A percentile compares a stretch with the other conserved stretches of the same genome.
Conservation (phyloP, 768 basidiomycete species). For the Mycena galopus region DNA sequence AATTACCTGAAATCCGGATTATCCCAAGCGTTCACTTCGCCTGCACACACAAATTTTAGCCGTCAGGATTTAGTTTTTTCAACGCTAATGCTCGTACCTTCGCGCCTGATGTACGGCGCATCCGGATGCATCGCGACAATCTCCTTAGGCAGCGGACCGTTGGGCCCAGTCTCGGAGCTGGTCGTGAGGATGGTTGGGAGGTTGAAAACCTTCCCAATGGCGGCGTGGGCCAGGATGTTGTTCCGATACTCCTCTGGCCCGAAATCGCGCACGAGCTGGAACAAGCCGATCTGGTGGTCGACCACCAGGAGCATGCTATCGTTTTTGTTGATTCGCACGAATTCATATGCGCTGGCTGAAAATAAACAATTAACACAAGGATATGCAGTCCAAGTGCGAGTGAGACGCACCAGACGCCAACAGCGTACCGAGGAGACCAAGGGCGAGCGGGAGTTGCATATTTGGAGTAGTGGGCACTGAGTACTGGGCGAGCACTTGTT, state of each 20-base stretch:
- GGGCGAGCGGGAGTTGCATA: slow-evolving; percentile 19
- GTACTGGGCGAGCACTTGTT: background rate
- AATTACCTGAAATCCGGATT: slow-evolving; percentile 56
- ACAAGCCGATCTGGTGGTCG: slow-evolving; percentile 66
- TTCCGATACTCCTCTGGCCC: slow-evolving; percentile 54
- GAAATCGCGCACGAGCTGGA: slow-evolving; percentile 59
- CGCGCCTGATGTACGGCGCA: too few relatives aligned
- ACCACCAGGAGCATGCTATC: slow-evolving; percentile 58
- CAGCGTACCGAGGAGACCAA: slow-evolving; percentile 5
- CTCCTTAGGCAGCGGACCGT: slow-evolving; percentile 61
- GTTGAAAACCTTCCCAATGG: slow-evolving; percentile 58
- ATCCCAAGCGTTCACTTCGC: slow-evolving; percentile 68
- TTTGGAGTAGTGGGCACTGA: background rate
- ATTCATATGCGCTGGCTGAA: slow-evolving; percentile 40
- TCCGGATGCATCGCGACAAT: too few relatives aligned
- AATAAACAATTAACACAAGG: background rate
- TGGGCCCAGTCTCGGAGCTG: slow-evolving; percentile 61
- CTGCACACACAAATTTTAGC: background rate
- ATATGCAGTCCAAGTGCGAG: background rate
- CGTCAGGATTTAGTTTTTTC: background rate
- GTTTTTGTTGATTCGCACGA: slow-evolving; percentile 59
- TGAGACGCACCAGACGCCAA: background rate
- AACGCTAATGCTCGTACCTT: too few relatives aligned
- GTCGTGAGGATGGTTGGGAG: slow-evolving; percentile 63
- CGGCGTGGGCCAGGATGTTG: slow-evolving; percentile 64